Percentiles rank a stretch among this genome's conserved stretches.
Conservation (phyloP, 805 yeast genomes). For the Wickerhamiella azyma region DNA sequence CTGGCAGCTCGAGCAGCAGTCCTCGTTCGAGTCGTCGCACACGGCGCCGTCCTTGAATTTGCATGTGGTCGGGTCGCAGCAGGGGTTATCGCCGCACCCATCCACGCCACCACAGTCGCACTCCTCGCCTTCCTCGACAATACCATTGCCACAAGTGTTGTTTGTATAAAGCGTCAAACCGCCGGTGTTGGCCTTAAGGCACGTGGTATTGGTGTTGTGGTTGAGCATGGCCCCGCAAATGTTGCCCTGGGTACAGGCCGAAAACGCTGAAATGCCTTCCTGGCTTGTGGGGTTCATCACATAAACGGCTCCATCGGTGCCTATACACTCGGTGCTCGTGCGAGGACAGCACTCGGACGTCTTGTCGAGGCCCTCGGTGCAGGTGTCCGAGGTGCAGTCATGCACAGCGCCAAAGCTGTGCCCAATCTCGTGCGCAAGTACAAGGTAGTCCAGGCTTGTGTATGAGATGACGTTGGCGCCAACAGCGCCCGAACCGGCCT, state of each 20-base stretch:
- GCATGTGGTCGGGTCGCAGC: slow-evolving; percentile 21
- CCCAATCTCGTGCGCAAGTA: slow-evolving; percentile 29
- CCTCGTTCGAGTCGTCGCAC: slow-evolving; percentile 21
- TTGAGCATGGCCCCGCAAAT: slow-evolving; percentile 23
- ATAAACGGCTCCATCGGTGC: slow-evolving; percentile 21
- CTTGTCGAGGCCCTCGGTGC: slow-evolving; percentile 20
- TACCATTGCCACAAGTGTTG: slow-evolving; percentile 28
- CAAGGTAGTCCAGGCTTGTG: slow-evolving; percentile 25
- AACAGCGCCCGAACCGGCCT: slow-evolving; percentile 16
- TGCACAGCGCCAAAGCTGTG: slow-evolving; percentile 31
- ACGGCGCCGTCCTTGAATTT: slow-evolving; percentile 13
- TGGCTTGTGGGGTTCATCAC: slow-evolving; percentile 28
- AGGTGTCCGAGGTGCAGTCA: slow-evolving; percentile 27
- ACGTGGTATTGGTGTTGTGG: slow-evolving; percentile 21
- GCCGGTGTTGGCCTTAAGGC: slow-evolving; percentile 12
- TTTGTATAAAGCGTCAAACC: slow-evolving; percentile 20
- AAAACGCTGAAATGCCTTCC: slow-evolving; percentile 21
- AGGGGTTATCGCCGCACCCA: slow-evolving; percentile 22
- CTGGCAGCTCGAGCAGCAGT: slow-evolving; percentile 24
- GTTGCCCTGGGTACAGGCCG: slow-evolving; percentile 26
- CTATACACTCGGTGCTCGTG: slow-evolving; percentile 21
- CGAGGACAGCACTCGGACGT: slow-evolving; percentile 27
- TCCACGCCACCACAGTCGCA: slow-evolving; percentile 29
- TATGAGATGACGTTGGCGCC: slow-evolving; percentile 27
- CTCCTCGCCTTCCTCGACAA: slow-evolving; percentile 29